phyloP scores from a whole-genome alignment of 495 filamentous ascomycete genomes.

The Penicillium canariense region DNA sequence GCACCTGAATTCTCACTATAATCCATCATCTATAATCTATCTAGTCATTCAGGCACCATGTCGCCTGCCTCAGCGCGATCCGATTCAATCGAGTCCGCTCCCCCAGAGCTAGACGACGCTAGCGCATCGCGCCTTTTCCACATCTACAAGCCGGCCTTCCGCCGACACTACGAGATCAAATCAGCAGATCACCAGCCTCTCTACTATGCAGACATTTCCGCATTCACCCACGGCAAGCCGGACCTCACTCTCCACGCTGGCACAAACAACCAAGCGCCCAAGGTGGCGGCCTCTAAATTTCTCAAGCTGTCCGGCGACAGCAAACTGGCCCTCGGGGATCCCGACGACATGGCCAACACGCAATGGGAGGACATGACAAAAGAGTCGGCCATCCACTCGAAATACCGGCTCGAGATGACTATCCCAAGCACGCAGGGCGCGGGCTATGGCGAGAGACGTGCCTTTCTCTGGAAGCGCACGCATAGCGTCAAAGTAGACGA shows the following conservation, averaged over 20 bases:
- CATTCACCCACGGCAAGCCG: constrained; percentile 18
- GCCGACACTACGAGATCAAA: constrained; percentile 19
- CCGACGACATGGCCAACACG: constrained; percentile 10
- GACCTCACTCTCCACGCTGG: constrained; percentile 23
- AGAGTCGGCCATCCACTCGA: constrained; percentile 8
- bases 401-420: constrained; percentile 22
- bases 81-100: constrained; percentile 7
- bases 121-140: constrained; percentile 8
- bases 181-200: constrained; percentile 9
- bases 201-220: constrained; percentile 15
- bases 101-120: constrained; percentile 4
- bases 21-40: not conserved
- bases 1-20: not conserved
- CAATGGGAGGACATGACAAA: constrained; percentile 28
- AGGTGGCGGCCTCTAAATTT: constrained; percentile 25
- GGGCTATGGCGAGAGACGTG: constrained; percentile 6
- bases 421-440: not conserved
- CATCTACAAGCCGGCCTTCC: constrained; percentile 13
- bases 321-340: constrained; percentile 23
- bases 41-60: constrained; percentile 1
- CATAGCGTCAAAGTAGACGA: constrained; percentile 16
- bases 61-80: constrained; percentile 4
- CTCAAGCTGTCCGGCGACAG: constrained; percentile 15
- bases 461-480: constrained; percentile 27
- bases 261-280: constrained; percentile 8